phyloP scores from a whole-genome alignment of 1,284 basidiomycete species.

The Abortiporus biennis region DNA sequence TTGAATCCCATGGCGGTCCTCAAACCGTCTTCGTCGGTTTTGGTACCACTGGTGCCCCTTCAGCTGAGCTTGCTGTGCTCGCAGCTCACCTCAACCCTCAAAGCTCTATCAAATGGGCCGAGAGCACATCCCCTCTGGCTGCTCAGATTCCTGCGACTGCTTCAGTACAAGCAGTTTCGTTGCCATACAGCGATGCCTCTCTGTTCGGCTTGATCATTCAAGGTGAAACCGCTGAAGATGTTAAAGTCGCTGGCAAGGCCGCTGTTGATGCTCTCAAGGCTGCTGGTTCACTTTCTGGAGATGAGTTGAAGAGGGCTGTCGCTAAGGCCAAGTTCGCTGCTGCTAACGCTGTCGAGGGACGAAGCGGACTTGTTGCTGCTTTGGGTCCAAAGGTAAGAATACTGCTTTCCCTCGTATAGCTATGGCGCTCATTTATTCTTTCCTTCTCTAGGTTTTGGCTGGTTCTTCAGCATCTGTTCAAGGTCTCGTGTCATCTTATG shows the following conservation, averaged over 20 bases:
- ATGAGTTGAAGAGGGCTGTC: conserved; percentile 75
- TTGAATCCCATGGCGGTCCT: conserved; percentile 51
- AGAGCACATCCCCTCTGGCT: conserved; percentile 66
- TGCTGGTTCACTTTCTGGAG: conserved; percentile 49
- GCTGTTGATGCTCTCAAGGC: conserved; percentile 67
- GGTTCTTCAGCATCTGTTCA: conserved; percentile 49
- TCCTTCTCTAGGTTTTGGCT: conserved; percentile 46
- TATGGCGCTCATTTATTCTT: not conserved
- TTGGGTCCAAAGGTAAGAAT: conserved; percentile 54
- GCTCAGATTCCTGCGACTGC: conserved; percentile 44
- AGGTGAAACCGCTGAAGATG: conserved; percentile 48
- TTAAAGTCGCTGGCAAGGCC: conserved; percentile 60
- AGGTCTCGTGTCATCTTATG: conserved; percentile 49
- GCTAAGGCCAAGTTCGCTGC: conserved; percentile 84
- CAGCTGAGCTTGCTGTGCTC: conserved; percentile 72
- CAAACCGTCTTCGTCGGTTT: conserved; percentile 84
- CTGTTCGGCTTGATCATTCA: conserved; percentile 80
- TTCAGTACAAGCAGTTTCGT: conserved; percentile 65
- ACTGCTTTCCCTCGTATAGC: not conserved
- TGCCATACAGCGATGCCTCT: conserved; percentile 87
- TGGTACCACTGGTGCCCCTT: conserved; percentile 57
- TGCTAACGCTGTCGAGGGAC: conserved; percentile 62
- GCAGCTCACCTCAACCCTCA: conserved; percentile 69
- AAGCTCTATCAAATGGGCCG: conserved; percentile 81
- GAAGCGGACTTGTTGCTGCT: conserved; percentile 61